Percentiles rank a stretch among this genome's conserved stretches.
These are phyloP conservation scores for Dinochytrium kinnereticum DNA, from an alignment of 371 early-diverging fungal genomes.

Conservation along the genomic window DNA sequence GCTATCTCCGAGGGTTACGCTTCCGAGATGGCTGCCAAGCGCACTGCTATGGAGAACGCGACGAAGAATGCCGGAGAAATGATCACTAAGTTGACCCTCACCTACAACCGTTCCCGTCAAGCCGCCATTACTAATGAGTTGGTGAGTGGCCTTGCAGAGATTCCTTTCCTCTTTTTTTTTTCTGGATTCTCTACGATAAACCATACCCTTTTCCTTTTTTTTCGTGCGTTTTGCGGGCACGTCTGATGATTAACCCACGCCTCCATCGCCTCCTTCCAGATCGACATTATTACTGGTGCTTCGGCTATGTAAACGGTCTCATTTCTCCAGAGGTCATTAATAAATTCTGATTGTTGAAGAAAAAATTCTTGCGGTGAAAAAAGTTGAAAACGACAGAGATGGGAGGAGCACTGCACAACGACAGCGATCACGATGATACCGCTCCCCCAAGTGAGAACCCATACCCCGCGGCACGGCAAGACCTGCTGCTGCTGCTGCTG, in stretches of 20 bases:
- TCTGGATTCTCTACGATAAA: too few relatives aligned
- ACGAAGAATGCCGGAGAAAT: slow-evolving; percentile 98
- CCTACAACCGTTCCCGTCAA: slow-evolving; percentile 95
- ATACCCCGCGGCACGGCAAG: too few relatives aligned
- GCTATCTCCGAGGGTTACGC: slow-evolving; percentile 96
- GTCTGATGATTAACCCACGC: too few relatives aligned
- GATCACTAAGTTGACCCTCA: slow-evolving; percentile 74
- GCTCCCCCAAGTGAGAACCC: slow-evolving; percentile 39
- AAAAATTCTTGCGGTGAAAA: too few relatives aligned
- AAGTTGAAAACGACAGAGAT: background rate
- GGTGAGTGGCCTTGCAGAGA: slow-evolving; percentile 39
- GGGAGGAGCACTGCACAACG: slow-evolving; percentile 17
- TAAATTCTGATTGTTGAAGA: too few relatives aligned
- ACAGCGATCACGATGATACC: slow-evolving; percentile 28
- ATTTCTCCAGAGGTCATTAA: too few relatives aligned
- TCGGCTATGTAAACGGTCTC: slow-evolving; percentile 63
- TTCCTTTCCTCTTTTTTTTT: slow-evolving; percentile 15
- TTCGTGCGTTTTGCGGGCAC: too few relatives aligned
- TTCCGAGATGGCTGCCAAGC: slow-evolving; percentile 95
- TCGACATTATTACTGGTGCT: slow-evolving; percentile 95
- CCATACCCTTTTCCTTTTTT: too few relatives aligned
- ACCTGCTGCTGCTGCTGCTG: too few relatives aligned
- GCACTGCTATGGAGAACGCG: slow-evolving; percentile 99
- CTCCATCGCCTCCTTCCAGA: slow-evolving; percentile 51
- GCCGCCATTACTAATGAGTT: slow-evolving; percentile 97